Conservation (phyloP, 306 rosid species). For the Fragaria ananassa region DNA sequence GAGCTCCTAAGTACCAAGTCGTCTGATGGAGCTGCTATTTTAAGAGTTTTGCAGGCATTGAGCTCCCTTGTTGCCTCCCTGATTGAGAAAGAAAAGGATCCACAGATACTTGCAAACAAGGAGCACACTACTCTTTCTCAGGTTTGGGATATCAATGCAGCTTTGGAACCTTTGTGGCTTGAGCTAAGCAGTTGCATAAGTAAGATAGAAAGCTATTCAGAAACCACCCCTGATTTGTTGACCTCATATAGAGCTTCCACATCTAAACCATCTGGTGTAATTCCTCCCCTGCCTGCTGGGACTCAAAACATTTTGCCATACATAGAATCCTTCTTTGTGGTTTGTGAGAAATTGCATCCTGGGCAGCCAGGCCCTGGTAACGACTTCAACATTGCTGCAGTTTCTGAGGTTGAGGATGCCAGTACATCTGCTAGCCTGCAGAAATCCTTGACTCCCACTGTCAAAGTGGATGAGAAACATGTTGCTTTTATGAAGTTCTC, state of each 20-base stretch:
- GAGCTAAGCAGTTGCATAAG: slow-evolving; percentile 89
- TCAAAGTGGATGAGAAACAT: slow-evolving; percentile 76
- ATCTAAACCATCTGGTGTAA: slow-evolving; percentile 65
- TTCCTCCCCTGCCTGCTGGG: slow-evolving; percentile 85
- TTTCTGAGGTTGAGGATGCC: slow-evolving; percentile 73
- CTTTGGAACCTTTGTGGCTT: slow-evolving; percentile 88
- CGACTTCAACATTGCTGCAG: slow-evolving; percentile 50
- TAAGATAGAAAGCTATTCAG: slow-evolving; percentile 85
- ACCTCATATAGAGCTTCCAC: slow-evolving; percentile 50
- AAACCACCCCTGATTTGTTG: slow-evolving; percentile 52
- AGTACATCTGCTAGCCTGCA: slow-evolving; percentile 55
- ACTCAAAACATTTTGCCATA: slow-evolving; percentile 90
- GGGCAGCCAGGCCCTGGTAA: slow-evolving; percentile 62
- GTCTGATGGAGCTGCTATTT: slow-evolving; percentile 88
- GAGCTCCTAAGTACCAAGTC: slow-evolving; percentile 80
- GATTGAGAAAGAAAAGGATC: slow-evolving; percentile 56
- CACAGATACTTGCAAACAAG: slow-evolving; percentile 36
- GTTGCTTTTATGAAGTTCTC: slow-evolving; percentile 79
- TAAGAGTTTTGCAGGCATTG: slow-evolving; percentile 92
- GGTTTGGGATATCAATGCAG: slow-evolving; percentile 72
- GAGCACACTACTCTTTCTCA: slow-evolving; percentile 57
- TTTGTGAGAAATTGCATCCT: slow-evolving; percentile 92
- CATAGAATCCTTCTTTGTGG: slow-evolving; percentile 92
- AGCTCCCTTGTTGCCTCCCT: slow-evolving; percentile 74
- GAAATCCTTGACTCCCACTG: slow-evolving; percentile 49